Percentiles rank a stretch among this genome's conserved stretches.
These are phyloP conservation scores for Entamoeba dispar DNA, from an alignment of 208 protist species.

Conservation along the genomic window DNA sequence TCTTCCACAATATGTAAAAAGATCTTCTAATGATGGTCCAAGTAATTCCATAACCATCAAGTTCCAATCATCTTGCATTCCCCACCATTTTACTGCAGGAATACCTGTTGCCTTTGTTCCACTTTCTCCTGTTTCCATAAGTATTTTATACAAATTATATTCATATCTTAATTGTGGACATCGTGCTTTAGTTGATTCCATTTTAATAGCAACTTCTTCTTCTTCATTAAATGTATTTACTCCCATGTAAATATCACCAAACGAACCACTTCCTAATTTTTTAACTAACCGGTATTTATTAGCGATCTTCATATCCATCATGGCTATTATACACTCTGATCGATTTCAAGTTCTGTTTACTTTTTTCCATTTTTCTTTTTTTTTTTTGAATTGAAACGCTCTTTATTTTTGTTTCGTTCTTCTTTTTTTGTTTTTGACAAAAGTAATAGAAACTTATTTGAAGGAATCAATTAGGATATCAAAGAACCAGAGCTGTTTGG, in stretches of 20 bases:
- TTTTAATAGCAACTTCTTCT: slow-evolving; percentile 59
- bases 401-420: too few species aligned
- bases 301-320: neutral
- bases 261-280: neutral
- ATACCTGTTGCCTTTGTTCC: slow-evolving; percentile 65
- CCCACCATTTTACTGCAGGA: slow-evolving; percentile 71
- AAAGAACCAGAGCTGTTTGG: too few species aligned
- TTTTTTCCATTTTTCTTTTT: too few species aligned
- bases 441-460: too few species aligned
- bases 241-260: slow-evolving; percentile 74
- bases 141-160: slow-evolving; percentile 65
- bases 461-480: too few species aligned
- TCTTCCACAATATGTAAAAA: slow-evolving; percentile 66
- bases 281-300: neutral
- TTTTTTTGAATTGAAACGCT: too few species aligned
- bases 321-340: neutral
- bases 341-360: neutral
- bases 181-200: slow-evolving; percentile 59
- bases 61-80: slow-evolving; percentile 76
- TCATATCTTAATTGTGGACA: slow-evolving; percentile 89
- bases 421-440: too few species aligned
- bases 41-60: slow-evolving; percentile 94
- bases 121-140: slow-evolving; percentile 21
- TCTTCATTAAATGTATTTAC: slow-evolving; percentile 31
- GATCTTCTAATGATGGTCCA: slow-evolving; percentile 81